These are phyloP conservation scores for Physcomitrellopsis africana DNA, from an alignment of 225 moss, liverwort and hornwort genomes.

Conservation along the genomic window DNA sequence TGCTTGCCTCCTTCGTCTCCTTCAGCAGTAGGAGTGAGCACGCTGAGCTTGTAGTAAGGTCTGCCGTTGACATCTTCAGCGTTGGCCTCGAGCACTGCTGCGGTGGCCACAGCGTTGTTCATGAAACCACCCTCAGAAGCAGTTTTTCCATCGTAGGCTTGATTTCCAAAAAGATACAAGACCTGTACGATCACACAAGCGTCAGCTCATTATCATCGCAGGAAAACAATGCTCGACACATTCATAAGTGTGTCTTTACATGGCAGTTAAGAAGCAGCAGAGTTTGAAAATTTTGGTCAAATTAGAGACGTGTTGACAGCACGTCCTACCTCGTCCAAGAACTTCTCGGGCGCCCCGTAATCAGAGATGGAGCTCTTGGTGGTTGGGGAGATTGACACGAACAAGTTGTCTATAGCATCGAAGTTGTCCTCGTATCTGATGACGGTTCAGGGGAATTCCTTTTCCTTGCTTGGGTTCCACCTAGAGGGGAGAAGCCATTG, in stretches of 20 bases:
- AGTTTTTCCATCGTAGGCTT: slow-evolving; percentile 77
- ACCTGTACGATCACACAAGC: slow-evolving; percentile 38
- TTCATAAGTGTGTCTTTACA: no score
- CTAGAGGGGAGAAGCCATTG: slow-evolving; percentile 68
- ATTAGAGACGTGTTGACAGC: background rate
- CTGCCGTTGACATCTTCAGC: slow-evolving; percentile 64
- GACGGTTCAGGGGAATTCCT: slow-evolving; percentile 90
- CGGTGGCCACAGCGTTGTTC: slow-evolving; percentile 65
- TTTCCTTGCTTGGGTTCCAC: slow-evolving; percentile 97
- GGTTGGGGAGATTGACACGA: slow-evolving; percentile 70
- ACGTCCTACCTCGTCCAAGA: slow-evolving; percentile 68
- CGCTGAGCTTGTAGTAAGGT: slow-evolving; percentile 70
- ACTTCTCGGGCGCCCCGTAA: slow-evolving; percentile 81
- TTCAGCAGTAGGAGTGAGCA: slow-evolving; percentile 94
- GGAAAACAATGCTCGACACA: no score
- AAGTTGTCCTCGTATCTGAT: slow-evolving; percentile 92
- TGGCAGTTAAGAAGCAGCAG: no score
- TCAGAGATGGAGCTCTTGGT: slow-evolving; percentile 75
- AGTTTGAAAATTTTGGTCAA: no score
- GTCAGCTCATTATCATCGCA: no score
- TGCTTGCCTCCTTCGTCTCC: slow-evolving; percentile 97
- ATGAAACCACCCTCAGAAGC: slow-evolving; percentile 84
- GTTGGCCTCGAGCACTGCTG: slow-evolving; percentile 56
- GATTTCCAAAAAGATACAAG: slow-evolving; percentile 76
- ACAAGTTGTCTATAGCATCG: slow-evolving; percentile 62